A percentile compares a stretch with the other conserved stretches of the same genome.
Conservation (phyloP, 768 basidiomycete species). For the Kwoniella sp. region DNA sequence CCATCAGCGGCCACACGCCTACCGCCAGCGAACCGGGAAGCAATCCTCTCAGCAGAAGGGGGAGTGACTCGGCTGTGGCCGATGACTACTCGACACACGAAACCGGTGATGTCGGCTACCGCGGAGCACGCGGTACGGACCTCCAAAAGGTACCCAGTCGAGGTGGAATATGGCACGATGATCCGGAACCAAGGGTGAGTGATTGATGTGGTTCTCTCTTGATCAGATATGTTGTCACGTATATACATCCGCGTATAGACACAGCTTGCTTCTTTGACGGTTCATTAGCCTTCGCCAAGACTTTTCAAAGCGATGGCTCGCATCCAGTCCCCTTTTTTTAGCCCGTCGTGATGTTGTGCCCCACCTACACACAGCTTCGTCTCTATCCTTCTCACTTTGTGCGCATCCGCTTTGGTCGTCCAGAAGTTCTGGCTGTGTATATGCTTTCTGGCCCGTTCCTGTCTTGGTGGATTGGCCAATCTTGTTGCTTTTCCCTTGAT, state of each 20-base stretch:
- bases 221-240: not conserved
- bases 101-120: slow-evolving; percentile 2
- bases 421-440: slow-evolving; percentile 9
- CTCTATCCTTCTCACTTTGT: not conserved
- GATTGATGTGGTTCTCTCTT: slow-evolving; percentile 1
- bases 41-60: slow-evolving; percentile 20
- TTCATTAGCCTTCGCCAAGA: not conserved
- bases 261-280: not conserved
- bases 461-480: not conserved
- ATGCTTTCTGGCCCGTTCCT: not conserved
- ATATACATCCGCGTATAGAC: not conserved
- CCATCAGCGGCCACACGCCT: slow-evolving; percentile 32
- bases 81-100: slow-evolving; percentile 4
- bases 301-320: not conserved
- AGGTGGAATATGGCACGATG: slow-evolving; percentile 42
- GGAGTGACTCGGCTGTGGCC: slow-evolving; percentile 7
- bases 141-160: slow-evolving; percentile 38
- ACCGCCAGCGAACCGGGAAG: slow-evolving; percentile 19
- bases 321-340: not conserved
- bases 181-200: slow-evolving; percentile 35
- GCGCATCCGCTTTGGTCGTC: not conserved
- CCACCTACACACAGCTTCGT: slow-evolving; percentile 1
- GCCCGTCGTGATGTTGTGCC: not conserved
- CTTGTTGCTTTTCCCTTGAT: not conserved
- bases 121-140: slow-evolving; percentile 15